A percentile compares a stretch with the other conserved stretches of the same genome.
Evolutionary conservation across 805 yeast genomes (phyloP).

Genomic region (Komagataella populi): DNA sequence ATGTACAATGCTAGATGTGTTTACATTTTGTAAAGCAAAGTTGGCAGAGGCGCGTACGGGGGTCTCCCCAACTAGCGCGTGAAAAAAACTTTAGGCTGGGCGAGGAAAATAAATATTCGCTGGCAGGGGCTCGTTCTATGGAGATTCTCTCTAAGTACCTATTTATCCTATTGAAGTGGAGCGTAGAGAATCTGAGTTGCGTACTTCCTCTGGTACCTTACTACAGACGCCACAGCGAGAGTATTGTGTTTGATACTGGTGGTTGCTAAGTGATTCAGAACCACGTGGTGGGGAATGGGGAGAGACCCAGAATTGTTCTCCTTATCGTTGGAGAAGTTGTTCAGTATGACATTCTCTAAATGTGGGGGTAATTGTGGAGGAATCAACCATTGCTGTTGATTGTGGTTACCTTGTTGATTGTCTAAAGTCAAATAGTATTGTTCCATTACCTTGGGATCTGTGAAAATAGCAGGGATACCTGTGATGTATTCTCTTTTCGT

Average conservation of each 20-base stretch:
- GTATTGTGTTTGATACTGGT: slow-evolving; percentile 90
- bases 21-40: background rate
- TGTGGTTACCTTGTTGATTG: slow-evolving; percentile 41
- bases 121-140: background rate
- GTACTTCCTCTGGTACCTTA: slow-evolving; percentile 77
- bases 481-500: slow-evolving; percentile 34
- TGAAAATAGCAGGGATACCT: slow-evolving; percentile 71
- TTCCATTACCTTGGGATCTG: slow-evolving; percentile 80
- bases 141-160: background rate
- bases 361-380: slow-evolving; percentile 98
- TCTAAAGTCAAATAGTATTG: slow-evolving; percentile 71
- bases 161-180: slow-evolving; percentile 40
- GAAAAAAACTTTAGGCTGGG: background rate
- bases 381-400: slow-evolving; percentile 47
- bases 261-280: slow-evolving; percentile 88
- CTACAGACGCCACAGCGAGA: slow-evolving; percentile 83
- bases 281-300: slow-evolving; percentile 92
- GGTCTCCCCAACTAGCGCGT: background rate
- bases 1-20: background rate
- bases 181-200: slow-evolving; percentile 89
- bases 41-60: background rate
- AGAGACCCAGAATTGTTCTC: slow-evolving; percentile 81
- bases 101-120: background rate
- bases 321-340: slow-evolving; percentile 50
- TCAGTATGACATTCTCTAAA: slow-evolving; percentile 83